phyloP scores from a whole-genome alignment of 2,329 filamentous ascomycete species.

The Plectosphaerella sp. region DNA sequence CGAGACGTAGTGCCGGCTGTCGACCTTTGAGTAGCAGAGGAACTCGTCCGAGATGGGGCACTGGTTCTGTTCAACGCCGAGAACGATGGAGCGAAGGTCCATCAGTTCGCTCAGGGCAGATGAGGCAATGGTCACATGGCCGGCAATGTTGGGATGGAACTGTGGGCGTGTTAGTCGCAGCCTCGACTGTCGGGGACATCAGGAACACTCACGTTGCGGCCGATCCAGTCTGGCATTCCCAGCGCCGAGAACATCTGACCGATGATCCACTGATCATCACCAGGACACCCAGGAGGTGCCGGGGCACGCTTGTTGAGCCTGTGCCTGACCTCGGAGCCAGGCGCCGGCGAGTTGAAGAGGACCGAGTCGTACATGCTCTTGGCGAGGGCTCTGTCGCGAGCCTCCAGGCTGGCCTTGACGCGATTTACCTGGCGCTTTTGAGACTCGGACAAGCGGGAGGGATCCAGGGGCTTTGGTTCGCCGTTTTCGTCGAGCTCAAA shows the following conservation, averaged over 20 bases:
- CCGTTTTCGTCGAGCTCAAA: too few species aligned
- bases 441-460: not conserved
- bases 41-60: conserved; percentile 15
- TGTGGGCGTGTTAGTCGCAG: not conserved
- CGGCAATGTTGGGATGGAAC: conserved; percentile 27
- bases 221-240: conserved; percentile 20
- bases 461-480: not conserved
- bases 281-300: conserved; percentile 19
- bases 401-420: not conserved
- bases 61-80: conserved; percentile 7
- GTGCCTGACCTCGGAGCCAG: conserved; percentile 15
- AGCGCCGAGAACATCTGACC: conserved; percentile 11
- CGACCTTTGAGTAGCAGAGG: conserved; percentile 18
- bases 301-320: conserved; percentile 18
- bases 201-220: conserved; percentile 1
- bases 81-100: conserved; percentile 13
- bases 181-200: not conserved
- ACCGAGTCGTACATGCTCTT: conserved; percentile 15
- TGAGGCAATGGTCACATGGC: conserved; percentile 21
- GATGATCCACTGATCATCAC: conserved; percentile 7
- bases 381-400: conserved; percentile 1
- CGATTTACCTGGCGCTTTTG: not conserved
- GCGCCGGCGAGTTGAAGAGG: conserved; percentile 17
- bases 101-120: conserved; percentile 15
- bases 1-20: conserved; percentile 14